phyloP scores from a whole-genome alignment of 345 rosid species.

The Linum usitatissimum region DNA sequence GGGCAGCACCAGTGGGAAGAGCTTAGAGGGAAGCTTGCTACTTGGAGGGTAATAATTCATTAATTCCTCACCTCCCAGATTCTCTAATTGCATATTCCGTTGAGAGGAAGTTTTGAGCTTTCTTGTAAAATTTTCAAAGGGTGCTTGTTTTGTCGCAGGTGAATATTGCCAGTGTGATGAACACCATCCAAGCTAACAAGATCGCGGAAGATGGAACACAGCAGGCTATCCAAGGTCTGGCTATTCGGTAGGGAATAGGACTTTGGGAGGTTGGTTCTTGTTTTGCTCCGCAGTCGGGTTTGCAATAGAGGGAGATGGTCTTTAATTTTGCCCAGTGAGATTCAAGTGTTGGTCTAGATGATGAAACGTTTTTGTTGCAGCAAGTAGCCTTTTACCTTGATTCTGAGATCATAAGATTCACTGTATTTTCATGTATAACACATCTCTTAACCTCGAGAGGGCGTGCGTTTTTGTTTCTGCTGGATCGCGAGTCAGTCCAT shows the following conservation, averaged over 20 bases:
- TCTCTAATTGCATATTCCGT: not conserved
- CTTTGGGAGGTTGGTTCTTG: not conserved
- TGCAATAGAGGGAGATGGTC: not conserved
- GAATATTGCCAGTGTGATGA: conserved; percentile 56
- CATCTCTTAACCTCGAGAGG: not conserved
- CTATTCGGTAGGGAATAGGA: conserved; percentile 33
- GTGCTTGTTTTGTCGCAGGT: conserved; percentile 34
- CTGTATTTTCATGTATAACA: not conserved
- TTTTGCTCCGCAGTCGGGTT: not conserved
- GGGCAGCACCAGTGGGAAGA: conserved; percentile 60
- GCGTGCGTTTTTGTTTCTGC: no score
- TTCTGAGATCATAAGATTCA: not conserved
- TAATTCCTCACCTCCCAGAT: not conserved
- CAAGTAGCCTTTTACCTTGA: not conserved
- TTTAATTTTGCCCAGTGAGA: not conserved
- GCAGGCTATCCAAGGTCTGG: conserved; percentile 56
- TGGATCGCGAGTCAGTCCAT: no score
- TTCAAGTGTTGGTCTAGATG: not conserved
- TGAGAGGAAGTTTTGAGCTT: not conserved
- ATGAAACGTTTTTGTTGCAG: not conserved
- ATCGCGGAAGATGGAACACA: conserved; percentile 66
- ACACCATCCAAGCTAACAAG: conserved; percentile 83
- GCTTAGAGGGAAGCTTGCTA: conserved; percentile 55
- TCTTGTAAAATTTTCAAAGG: no score
- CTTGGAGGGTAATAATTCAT: conserved; percentile 54